Base-by-base conservation (phyloP, 1,284 basidiomycete genomes). In the Jaminaea rosea region DNA sequence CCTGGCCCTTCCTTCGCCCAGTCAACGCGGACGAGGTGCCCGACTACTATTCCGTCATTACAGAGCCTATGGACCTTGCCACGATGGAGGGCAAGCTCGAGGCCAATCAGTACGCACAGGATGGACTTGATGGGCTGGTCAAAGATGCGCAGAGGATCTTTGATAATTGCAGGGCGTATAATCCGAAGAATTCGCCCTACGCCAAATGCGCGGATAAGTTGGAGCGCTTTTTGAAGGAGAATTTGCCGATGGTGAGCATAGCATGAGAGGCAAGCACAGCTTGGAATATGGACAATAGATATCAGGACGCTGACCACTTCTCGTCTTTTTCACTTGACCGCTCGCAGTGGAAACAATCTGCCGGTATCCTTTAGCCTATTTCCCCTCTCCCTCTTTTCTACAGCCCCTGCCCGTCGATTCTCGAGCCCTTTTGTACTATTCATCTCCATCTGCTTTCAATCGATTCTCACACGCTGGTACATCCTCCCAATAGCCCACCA, bases 31-130 rank as follows among this genome's bases (percentile, higher is more conserved):
- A 84, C 17, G 88, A 94, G 57, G 93, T 94, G 21, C 74, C 80
- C 4, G 93, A 96, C 73, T 98, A 98, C 73, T 89, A 91, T 74
- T 83, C 88, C 17, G 84, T 91, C 47, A 86, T 97, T 74, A 86
- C 84, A 67, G 79, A 85, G 51, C 93, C 93, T 0, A 97, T 98
- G 92, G 93, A 98, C 74, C 82, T 98, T 54, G 79, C 80, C 49
- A 94, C 88, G 1, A 96, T 98, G 84, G 87, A 91, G 70, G 81
- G 85, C 74, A 97, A 92, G 75, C 82, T 98, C 26, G 87, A 92
- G 53, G 85, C 81, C 46, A 80, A 80, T 57, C 76, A 78, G 56
- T 98, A 97, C 74, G 75, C n/a, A n/a, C n/a, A n/a, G n/a, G n/a
- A n/a, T n/a, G n/a, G n/a, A n/a, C n/a, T 96, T 34, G 85, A 89